A percentile compares a stretch with the other conserved stretches of the same genome.
Evolutionary conservation across 2,329 filamentous ascomycete genomes (phyloP).

Genomic region (Aspergillus sp.): DNA sequence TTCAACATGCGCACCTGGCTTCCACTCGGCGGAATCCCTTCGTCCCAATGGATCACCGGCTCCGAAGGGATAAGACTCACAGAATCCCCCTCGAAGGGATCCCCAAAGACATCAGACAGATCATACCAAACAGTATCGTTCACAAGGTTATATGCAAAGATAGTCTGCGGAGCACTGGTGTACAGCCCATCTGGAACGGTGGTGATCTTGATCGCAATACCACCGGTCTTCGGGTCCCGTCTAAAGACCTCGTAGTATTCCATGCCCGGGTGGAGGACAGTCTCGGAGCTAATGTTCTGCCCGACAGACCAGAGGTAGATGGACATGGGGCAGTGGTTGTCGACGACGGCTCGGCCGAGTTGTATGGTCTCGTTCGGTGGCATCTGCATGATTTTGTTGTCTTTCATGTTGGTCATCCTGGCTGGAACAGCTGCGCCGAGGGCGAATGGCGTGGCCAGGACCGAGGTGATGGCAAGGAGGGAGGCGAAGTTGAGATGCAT

Average conservation of each 20-base stretch:
- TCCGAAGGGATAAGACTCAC: conserved; percentile 25
- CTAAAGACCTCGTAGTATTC: conserved; percentile 38
- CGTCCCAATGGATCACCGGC: conserved; percentile 29
- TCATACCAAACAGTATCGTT: conserved; percentile 40
- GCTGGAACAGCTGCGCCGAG: background rate
- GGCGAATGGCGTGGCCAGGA: background rate
- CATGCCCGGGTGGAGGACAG: conserved; percentile 21
- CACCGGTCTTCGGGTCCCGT: conserved; percentile 34
- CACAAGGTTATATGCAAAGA: conserved; percentile 44
- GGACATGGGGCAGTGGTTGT: conserved; percentile 33
- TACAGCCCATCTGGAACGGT: conserved; percentile 34
- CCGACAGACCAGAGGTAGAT: conserved; percentile 43
- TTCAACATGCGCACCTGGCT: conserved; percentile 27
- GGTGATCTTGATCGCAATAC: conserved; percentile 45
- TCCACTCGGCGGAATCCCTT: conserved; percentile 33
- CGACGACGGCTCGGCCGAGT: conserved; percentile 34
- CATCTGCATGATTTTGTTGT: background rate
- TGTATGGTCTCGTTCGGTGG: conserved; percentile 7
- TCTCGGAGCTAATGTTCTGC: conserved; percentile 22
- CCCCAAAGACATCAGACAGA: conserved; percentile 46
- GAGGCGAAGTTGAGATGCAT: conserved; percentile 7
- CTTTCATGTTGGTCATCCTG: background rate
- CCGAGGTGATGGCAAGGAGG: conserved; percentile 6
- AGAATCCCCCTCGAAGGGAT: conserved; percentile 37
- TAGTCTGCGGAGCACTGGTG: conserved; percentile 35